These are phyloP conservation scores for Leucosporidium yakuticum DNA, from an alignment of 768 basidiomycete genomes.

Conservation along the genomic window DNA sequence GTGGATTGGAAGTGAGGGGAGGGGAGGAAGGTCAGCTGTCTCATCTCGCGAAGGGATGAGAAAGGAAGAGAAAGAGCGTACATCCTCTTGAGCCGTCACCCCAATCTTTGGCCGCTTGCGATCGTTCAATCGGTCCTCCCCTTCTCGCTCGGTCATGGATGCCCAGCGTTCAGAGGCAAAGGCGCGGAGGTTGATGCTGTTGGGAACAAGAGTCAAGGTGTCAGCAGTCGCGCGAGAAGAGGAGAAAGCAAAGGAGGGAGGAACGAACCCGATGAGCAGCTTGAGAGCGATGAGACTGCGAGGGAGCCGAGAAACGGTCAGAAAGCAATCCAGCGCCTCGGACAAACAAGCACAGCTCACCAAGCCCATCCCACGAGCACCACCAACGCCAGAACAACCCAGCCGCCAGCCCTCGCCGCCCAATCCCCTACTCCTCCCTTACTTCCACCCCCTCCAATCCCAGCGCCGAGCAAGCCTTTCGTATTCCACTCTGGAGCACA, in stretches of 20 bases:
- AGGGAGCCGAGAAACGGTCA: neutral
- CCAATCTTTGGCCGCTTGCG: slow-evolving; percentile 44
- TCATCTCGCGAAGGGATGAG: no score
- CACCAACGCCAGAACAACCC: slow-evolving; percentile 40
- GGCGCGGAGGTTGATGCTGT: slow-evolving; percentile 42
- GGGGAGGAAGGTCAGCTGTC: neutral
- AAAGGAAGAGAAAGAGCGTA: neutral
- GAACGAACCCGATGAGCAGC: slow-evolving; percentile 66
- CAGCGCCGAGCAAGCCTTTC: neutral
- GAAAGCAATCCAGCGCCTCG: neutral
- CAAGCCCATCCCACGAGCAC: slow-evolving; percentile 74
- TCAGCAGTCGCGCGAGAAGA: neutral
- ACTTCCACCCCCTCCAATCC: no score
- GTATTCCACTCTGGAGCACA: slow-evolving; percentile 33
- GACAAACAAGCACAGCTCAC: slow-evolving; percentile 48
- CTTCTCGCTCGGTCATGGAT: slow-evolving; percentile 43
- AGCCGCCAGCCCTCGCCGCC: slow-evolving; percentile 8
- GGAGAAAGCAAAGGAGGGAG: neutral
- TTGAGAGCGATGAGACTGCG: slow-evolving; percentile 55
- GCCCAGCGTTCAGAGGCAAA: slow-evolving; percentile 43
- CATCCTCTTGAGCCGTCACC: slow-evolving; percentile 37
- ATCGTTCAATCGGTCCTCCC: slow-evolving; percentile 45
- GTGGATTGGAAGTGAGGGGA: no score
- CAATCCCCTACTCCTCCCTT: slow-evolving; percentile 11
- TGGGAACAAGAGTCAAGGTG: neutral